phyloP scores from a whole-genome alignment of 441 rosid genomes.

The Populus hybrid region DNA sequence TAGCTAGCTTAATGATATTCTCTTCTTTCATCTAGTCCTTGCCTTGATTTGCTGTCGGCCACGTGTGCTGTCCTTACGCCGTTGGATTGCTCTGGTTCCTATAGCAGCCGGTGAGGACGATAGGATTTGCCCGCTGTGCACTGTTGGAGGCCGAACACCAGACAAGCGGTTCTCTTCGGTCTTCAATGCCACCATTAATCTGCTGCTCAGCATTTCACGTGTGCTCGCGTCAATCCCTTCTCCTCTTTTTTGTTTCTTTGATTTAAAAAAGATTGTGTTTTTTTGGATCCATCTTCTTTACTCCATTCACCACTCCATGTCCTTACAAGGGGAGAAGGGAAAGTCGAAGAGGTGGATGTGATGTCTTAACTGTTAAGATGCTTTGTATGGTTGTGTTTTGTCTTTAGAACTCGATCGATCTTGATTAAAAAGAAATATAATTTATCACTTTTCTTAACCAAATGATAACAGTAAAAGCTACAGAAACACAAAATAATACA shows the following conservation, averaged over 20 bases:
- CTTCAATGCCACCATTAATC: not conserved
- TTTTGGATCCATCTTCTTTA: not conserved
- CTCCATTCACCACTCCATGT: not conserved
- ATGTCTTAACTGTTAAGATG: not conserved
- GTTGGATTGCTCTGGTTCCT: slow-evolving; percentile 21
- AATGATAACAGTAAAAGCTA: too few relatives aligned
- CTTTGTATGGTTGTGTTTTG: not conserved
- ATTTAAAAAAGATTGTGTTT: not conserved
- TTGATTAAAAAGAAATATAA: too few relatives aligned
- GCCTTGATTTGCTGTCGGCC: slow-evolving; percentile 60
- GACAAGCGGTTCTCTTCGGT: slow-evolving; percentile 22
- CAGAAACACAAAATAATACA: not conserved
- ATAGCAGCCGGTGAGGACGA: slow-evolving; percentile 15
- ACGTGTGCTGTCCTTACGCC: slow-evolving; percentile 48
- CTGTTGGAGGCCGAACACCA: slow-evolving; percentile 45
- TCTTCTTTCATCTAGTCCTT: slow-evolving; percentile 20
- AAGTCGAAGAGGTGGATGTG: not conserved
- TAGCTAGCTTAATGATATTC: slow-evolving; percentile 44
- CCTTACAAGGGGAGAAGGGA: not conserved
- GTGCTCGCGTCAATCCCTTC: not conserved
- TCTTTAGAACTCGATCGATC: too few relatives aligned
- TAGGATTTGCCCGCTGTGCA: slow-evolving; percentile 25
- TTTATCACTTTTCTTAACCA: too few relatives aligned
- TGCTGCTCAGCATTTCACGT: slow-evolving; percentile 7
- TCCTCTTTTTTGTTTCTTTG: not conserved